A percentile compares a stretch with the other conserved stretches of the same genome.
phyloP scores from a whole-genome alignment of 1,284 basidiomycete genomes.

The Agaricales sp. region DNA sequence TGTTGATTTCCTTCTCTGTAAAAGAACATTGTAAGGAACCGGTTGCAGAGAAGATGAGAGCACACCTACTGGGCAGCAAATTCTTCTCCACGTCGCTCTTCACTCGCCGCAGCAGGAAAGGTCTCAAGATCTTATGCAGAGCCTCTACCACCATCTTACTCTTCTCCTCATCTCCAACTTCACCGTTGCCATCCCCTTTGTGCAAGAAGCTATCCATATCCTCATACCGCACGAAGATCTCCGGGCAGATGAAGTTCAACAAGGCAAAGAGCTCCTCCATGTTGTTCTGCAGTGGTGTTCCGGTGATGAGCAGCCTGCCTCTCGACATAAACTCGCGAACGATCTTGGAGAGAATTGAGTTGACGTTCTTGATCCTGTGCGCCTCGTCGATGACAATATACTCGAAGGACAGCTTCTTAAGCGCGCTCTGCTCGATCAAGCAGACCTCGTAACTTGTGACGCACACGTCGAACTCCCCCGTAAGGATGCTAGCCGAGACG shows the following conservation, averaged over 20 bases:
- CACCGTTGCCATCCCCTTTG: conserved; percentile 52
- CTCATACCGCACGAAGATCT: conserved; percentile 69
- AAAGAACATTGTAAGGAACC: conserved; percentile 8
- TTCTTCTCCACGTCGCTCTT: conserved; percentile 98
- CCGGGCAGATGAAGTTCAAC: conserved; percentile 89
- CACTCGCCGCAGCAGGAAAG: conserved; percentile 90
- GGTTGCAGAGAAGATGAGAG: conserved; percentile 2
- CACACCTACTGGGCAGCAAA: conserved; percentile 71
- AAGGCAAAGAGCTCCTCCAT: conserved; percentile 95
- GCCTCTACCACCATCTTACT: conserved; percentile 94
- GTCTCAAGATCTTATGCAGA: conserved; percentile 92
- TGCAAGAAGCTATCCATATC: conserved; percentile 72
- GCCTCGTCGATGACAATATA: conserved; percentile 99
- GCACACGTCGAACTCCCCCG: conserved; percentile 89
- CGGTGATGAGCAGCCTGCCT: conserved; percentile 89
- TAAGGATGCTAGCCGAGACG: conserved; percentile 71
- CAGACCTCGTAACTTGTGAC: conserved; percentile 98
- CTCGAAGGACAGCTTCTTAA: conserved; percentile 95
- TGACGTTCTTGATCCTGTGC: conserved; percentile 98
- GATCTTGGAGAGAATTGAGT: conserved; percentile 93
- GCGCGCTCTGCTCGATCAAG: conserved; percentile 83
- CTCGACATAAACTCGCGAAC: conserved; percentile 87
- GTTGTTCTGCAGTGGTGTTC: conserved; percentile 96
- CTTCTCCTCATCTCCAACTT: conserved; percentile 77
- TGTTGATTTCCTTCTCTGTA: conserved; percentile 96